Percentiles rank a stretch among this genome's conserved stretches.
Evolutionary conservation across 306 rosid genomes (phyloP).

Genomic region (Sesbania bispinosa): DNA sequence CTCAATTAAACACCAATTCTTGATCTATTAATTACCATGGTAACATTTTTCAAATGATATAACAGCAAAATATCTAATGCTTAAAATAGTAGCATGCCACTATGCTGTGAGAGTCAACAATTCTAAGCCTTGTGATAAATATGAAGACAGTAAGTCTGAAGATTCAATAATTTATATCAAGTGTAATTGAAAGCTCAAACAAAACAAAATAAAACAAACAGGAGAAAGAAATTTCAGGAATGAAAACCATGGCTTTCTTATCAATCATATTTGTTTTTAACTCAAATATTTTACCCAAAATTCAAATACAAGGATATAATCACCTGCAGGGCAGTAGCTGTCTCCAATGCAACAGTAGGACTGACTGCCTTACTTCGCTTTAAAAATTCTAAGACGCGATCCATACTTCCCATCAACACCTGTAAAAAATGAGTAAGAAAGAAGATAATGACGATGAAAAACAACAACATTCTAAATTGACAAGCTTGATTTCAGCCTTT

Average conservation of each 20-base stretch:
- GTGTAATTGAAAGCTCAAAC: background rate
- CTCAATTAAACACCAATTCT: background rate
- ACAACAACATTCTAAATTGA: background rate
- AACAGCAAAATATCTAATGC: background rate
- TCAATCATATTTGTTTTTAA: background rate
- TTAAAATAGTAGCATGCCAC: background rate
- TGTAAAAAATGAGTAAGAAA: slow-evolving; percentile 32
- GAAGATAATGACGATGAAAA: background rate
- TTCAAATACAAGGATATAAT: slow-evolving; percentile 15
- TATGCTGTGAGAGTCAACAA: background rate
- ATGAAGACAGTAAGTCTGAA: background rate
- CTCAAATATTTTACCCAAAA: background rate
- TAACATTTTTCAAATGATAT: background rate
- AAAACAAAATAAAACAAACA: background rate
- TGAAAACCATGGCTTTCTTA: background rate
- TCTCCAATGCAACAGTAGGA: slow-evolving; percentile 89
- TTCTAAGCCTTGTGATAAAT: background rate
- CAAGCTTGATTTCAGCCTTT: background rate
- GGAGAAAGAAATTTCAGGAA: background rate
- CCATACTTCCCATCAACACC: slow-evolving; percentile 82
- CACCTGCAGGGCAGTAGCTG: slow-evolving; percentile 97
- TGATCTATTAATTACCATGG: background rate
- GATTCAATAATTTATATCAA: background rate
- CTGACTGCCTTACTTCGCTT: slow-evolving; percentile 92
- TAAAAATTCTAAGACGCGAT: slow-evolving; percentile 78